Evolutionary conservation across 2,329 filamentous ascomycete genomes (phyloP), one percentile per base, ranked within the genome.

Genomic region (Harringtonia lauricola): DNA sequence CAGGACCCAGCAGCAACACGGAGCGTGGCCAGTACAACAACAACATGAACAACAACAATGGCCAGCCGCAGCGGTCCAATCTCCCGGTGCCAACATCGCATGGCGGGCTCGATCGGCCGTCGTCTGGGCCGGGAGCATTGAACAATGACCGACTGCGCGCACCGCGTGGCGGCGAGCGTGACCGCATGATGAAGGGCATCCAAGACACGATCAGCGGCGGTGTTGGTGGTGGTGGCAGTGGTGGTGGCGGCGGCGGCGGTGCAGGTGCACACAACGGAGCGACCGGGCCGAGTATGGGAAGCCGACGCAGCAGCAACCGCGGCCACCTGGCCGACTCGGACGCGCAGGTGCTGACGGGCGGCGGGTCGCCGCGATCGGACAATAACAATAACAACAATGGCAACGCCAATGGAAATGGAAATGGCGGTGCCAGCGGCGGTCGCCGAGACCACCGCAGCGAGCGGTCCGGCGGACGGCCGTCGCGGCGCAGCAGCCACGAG

Each of bases 111-210:
- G n/a, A n/a, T n/a, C n/a, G n/a, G n/a, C n/a, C n/a, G n/a, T n/a
- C n/a, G n/a, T n/a, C n/a, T n/a, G n/a, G n/a, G n/a, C n/a, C n/a
- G n/a, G n/a, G n/a, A n/a, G n/a, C n/a, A n/a, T n/a, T n/a, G n/a
- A n/a, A n/a, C n/a, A n/a, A n/a, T n/a, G n/a, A n/a, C n/a, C n/a
- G n/a, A n/a, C n/a, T n/a, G n/a, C n/a, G n/a, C n/a, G n/a, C n/a
- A n/a, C n/a, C n/a, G n/a, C n/a, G 26, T 21, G 43, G 39, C 35
- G 35, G 39, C 8, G 28, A 37, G 10, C 22, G 39, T 5, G 28
- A 22, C 46, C 65, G 76, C 45, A 74, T 80, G 51, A 62, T 81
- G 26, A 70, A 70, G 13, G 71, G 72, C 37, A 80, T 82, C 47
- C 57, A 72, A 52, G 50, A 65, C 54, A 62, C 63, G 56, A 58